Percentiles rank a stretch among this genome's conserved stretches.
Conservation (phyloP, 805 yeast species). For the Starmerella apis region DNA sequence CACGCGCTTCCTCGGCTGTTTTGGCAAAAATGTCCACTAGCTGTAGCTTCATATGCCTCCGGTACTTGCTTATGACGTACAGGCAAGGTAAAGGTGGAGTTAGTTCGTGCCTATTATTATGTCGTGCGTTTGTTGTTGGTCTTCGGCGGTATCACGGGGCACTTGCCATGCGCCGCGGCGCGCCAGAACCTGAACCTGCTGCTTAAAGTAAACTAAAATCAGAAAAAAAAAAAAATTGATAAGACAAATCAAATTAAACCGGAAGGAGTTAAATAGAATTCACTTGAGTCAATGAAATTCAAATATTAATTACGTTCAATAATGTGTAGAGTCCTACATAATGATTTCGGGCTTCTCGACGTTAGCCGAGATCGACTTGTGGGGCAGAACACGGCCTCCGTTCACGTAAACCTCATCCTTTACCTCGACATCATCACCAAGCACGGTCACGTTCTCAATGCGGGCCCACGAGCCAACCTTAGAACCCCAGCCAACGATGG, state of each 20-base stretch:
- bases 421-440: conserved; percentile 98
- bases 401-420: conserved; percentile 97
- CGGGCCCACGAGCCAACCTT: conserved; percentile 98
- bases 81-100: background rate
- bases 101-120: too few relatives aligned
- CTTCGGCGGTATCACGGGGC: too few relatives aligned
- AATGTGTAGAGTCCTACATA: conserved; percentile 56
- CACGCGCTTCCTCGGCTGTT: conserved; percentile 85
- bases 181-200: too few relatives aligned
- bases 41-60: conserved; percentile 20
- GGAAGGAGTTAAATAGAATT: too few relatives aligned
- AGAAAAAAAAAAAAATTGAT: too few relatives aligned
- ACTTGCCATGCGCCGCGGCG: too few relatives aligned
- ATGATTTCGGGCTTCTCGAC: conserved; percentile 97
- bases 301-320: too few relatives aligned
- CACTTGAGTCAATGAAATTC: too few relatives aligned
- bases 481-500: conserved; percentile 99
- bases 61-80: background rate
- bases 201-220: too few relatives aligned
- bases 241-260: too few relatives aligned
- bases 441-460: conserved; percentile 91
- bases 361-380: conserved; percentile 89
- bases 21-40: conserved; percentile 73
- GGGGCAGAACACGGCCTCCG: conserved; percentile 99
- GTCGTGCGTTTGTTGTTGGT: too few relatives aligned